phyloP scores from a whole-genome alignment of 75 land plant species.

The Isoetes taiwanensis region DNA sequence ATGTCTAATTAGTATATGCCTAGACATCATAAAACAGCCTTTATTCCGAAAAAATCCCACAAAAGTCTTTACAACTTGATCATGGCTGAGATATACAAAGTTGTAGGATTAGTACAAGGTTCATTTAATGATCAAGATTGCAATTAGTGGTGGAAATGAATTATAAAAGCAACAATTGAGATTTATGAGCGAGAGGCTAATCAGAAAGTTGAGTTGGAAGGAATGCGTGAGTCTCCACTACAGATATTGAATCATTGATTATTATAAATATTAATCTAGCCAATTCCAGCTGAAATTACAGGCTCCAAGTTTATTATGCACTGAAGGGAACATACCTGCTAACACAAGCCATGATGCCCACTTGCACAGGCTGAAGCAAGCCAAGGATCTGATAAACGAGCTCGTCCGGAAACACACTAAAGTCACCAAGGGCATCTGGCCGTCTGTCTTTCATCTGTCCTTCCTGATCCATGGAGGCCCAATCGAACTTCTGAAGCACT shows the following conservation, averaged over 20 bases:
- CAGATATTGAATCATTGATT: neutral
- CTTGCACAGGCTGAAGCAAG: conserved; percentile 37
- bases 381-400: conserved; percentile 49
- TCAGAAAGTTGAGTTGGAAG: too few species aligned
- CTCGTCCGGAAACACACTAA: conserved; percentile 69
- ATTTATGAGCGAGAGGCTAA: too few species aligned
- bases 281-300: too few species aligned
- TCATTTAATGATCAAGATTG: too few species aligned
- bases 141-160: too few species aligned
- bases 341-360: conserved; percentile 62
- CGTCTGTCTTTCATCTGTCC: conserved; percentile 33
- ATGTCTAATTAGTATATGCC: too few species aligned
- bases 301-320: too few species aligned
- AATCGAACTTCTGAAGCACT: too few species aligned
- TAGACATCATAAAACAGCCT: too few species aligned
- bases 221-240: neutral
- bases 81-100: neutral
- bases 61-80: too few species aligned
- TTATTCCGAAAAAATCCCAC: too few species aligned
- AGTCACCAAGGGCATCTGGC: conserved; percentile 54
- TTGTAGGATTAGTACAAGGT: conserved; percentile 8
- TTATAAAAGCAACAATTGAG: too few species aligned
- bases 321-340: conserved; percentile 48
- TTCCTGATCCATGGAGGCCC: neutral
- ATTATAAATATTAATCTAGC: neutral